phyloP scores from a whole-genome alignment of 2,329 filamentous ascomycete species.

The Bipolaris bicolor region DNA sequence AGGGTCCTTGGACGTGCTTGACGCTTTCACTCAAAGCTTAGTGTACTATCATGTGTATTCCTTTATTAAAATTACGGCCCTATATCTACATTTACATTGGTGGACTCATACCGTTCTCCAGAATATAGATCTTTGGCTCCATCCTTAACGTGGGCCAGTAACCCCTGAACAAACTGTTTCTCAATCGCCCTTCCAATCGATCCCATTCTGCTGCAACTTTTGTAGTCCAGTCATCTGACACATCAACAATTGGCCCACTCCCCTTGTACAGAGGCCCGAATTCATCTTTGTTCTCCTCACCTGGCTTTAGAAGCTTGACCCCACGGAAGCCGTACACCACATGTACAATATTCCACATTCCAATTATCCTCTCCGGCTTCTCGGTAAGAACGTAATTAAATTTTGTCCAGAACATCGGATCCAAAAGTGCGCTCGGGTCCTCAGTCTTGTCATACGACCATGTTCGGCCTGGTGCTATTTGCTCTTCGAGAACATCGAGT shows the following conservation, averaged over 20 bases:
- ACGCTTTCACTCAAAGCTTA: not conserved
- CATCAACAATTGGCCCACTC: slow-evolving; percentile 18
- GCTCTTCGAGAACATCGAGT: slow-evolving; percentile 32
- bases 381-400: slow-evolving; percentile 67
- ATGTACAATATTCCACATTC: slow-evolving; percentile 59
- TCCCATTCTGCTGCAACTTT: not conserved
- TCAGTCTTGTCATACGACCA: slow-evolving; percentile 69
- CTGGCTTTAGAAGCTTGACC: slow-evolving; percentile 56
- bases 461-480: slow-evolving; percentile 26
- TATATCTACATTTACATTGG: too few relatives aligned
- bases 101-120: slow-evolving; percentile 47
- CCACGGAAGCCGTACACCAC: slow-evolving; percentile 60
- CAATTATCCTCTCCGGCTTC: slow-evolving; percentile 55
- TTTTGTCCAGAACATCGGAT: slow-evolving; percentile 61
- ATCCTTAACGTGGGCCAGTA: slow-evolving; percentile 63
- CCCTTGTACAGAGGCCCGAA: slow-evolving; percentile 22
- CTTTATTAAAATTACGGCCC: too few relatives aligned
- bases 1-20: slow-evolving; percentile 7
- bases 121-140: slow-evolving; percentile 60
- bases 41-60: not conserved
- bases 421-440: slow-evolving; percentile 54
- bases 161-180: slow-evolving; percentile 50
- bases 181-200: slow-evolving; percentile 39
- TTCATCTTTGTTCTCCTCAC: slow-evolving; percentile 33
- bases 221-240: slow-evolving; percentile 21